Percentiles rank a stretch among this genome's conserved stretches.
Conservation (phyloP, 192 early-diverging fungal genomes). For the Backusella luteola region DNA sequence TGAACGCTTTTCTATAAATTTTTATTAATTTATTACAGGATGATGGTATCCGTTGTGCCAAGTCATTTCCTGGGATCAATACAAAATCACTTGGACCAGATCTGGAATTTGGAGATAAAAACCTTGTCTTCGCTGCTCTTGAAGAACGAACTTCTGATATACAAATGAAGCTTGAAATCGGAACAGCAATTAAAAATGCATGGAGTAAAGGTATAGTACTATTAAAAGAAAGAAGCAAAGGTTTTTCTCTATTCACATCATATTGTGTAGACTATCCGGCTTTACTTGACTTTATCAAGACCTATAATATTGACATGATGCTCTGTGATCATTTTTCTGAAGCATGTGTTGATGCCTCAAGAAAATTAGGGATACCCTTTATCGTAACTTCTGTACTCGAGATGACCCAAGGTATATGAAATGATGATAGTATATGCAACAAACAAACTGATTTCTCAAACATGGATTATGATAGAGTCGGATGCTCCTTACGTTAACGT, state of each 20-base stretch:
- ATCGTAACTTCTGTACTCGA: constrained; percentile 20
- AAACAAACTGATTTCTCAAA: not conserved
- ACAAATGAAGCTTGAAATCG: not conserved
- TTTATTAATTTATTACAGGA: not conserved
- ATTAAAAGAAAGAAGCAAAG: not conserved
- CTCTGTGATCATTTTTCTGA: constrained; percentile 27
- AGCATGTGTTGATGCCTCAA: constrained; percentile 15
- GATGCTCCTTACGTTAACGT: not conserved
- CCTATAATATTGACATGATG: not conserved
- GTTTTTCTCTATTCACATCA: not conserved
- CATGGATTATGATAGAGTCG: not conserved
- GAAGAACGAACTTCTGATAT: not conserved
- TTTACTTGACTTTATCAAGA: not conserved
- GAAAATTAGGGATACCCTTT: constrained; percentile 14
- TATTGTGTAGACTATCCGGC: not conserved
- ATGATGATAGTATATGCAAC: not conserved
- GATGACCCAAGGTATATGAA: constrained; percentile 2
- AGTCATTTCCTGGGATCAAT: not conserved
- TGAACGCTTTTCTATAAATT: not conserved
- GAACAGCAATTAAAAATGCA: not conserved
- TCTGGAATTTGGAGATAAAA: not conserved
- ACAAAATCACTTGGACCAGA: not conserved
- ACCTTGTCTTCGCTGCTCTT: not conserved
- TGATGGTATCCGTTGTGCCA: not conserved
- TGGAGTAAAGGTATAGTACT: not conserved